Conservation (phyloP, 2,329 filamentous ascomycete genomes). For the Neocatenulostroma microsporum region DNA sequence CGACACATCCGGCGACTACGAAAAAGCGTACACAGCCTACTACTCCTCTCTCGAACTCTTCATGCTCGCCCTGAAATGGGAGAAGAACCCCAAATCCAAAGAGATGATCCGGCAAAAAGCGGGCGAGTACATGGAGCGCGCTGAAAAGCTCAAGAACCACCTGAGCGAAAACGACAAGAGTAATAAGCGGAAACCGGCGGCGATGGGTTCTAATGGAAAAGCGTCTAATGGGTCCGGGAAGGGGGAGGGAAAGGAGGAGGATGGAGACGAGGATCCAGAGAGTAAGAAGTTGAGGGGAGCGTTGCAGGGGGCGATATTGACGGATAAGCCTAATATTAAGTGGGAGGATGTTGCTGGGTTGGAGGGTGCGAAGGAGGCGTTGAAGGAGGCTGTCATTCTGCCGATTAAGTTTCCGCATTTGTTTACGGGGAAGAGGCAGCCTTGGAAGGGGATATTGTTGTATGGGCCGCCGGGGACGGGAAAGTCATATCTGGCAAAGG, state of each 20-base stretch:
- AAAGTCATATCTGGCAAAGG: slow-evolving; percentile 96
- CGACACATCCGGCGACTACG: slow-evolving; percentile 92
- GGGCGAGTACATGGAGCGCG: slow-evolving; percentile 95
- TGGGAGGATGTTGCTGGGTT: slow-evolving; percentile 98
- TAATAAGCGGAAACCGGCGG: slow-evolving; percentile 62
- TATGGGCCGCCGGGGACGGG: slow-evolving; percentile 95
- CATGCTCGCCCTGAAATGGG: slow-evolving; percentile 98
- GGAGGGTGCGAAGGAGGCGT: slow-evolving; percentile 86
- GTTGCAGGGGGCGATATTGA: slow-evolving; percentile 81
- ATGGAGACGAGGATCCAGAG: slow-evolving; percentile 70
- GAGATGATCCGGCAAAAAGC: slow-evolving; percentile 96
- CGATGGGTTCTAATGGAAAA: slow-evolving; percentile 65
- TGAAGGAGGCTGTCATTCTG: slow-evolving; percentile 95
- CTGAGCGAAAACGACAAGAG: slow-evolving; percentile 61
- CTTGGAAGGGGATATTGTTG: slow-evolving; percentile 95
- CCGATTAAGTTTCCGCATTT: slow-evolving; percentile 98
- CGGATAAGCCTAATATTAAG: slow-evolving; percentile 90
- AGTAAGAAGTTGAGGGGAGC: slow-evolving; percentile 91
- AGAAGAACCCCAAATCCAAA: slow-evolving; percentile 96
- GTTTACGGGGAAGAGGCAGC: slow-evolving; percentile 91
- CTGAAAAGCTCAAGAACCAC: slow-evolving; percentile 94
- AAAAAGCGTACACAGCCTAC: slow-evolving; percentile 93
- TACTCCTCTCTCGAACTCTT: slow-evolving; percentile 94
- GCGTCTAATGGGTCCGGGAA: slow-evolving; percentile 56
- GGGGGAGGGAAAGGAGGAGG: slow-evolving; percentile 51